These are phyloP conservation scores for Xerocomus potaroensis DNA, from an alignment of 768 basidiomycete species.

Conservation along the genomic window DNA sequence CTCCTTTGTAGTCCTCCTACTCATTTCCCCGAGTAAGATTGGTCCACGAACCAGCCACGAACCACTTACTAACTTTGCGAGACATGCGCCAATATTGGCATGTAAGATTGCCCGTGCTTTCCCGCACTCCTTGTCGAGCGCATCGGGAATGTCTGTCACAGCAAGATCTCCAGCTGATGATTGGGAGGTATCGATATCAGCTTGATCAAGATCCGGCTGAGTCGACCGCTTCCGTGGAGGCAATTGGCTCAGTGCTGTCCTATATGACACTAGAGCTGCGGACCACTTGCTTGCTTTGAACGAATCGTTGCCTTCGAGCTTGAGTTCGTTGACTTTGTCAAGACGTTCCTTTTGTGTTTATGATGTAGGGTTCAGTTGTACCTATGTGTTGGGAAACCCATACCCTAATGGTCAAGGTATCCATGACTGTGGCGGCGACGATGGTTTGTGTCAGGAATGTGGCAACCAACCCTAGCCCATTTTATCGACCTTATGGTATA, in stretches of 20 bases:
- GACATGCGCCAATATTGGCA: conserved; percentile 87
- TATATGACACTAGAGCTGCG: conserved; percentile 69
- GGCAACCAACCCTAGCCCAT: no score
- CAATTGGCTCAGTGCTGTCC: conserved; percentile 59
- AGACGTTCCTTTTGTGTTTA: conserved; percentile 41
- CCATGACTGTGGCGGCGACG: not conserved
- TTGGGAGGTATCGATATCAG: conserved; percentile 19
- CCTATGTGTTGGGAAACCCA: not conserved
- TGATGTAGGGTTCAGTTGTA: conserved; percentile 1
- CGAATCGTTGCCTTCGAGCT: conserved; percentile 68
- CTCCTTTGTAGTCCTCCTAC: conserved; percentile 76
- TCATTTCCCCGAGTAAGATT: conserved; percentile 1
- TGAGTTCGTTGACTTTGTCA: conserved; percentile 54
- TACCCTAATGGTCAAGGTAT: not conserved
- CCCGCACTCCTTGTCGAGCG: conserved; percentile 43
- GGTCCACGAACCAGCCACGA: not conserved
- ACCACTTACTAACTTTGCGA: conserved; percentile 65
- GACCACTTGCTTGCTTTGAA: conserved; percentile 67
- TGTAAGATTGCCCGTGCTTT: conserved; percentile 69
- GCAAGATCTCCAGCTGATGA: conserved; percentile 8
- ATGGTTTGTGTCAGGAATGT: no score
- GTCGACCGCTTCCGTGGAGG: conserved; percentile 42
- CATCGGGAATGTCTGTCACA: conserved; percentile 21
- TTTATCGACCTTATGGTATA: no score
- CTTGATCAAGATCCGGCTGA: conserved; percentile 14